Conservation (phyloP, 1,139 yeast species). For the Hansenula sp. region DNA sequence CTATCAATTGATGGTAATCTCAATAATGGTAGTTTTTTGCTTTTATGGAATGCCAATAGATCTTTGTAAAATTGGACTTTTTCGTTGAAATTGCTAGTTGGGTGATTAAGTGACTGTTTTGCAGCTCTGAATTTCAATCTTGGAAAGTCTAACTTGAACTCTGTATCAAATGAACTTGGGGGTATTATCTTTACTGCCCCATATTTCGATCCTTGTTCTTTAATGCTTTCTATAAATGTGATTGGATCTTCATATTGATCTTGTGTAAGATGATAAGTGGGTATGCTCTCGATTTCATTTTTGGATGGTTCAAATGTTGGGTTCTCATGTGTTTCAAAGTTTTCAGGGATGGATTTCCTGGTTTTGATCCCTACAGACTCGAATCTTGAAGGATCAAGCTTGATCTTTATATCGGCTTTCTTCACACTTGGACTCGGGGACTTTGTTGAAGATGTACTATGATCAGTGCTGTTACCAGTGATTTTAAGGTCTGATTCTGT, state of each 20-base stretch:
- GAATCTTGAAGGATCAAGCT: no score
- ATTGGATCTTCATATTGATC: constrained; percentile 48
- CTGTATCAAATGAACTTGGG: constrained; percentile 29
- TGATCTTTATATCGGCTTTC: no score
- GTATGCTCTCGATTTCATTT: constrained; percentile 22
- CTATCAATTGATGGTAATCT: constrained; percentile 54
- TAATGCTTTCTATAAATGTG: constrained; percentile 43
- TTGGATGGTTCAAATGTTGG: not conserved
- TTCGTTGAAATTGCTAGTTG: constrained; percentile 26
- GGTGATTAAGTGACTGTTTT: constrained; percentile 42
- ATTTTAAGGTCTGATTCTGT: no score
- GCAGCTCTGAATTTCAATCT: constrained; percentile 55
- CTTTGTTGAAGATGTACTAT: no score
- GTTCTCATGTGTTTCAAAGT: not conserved
- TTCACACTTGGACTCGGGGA: no score
- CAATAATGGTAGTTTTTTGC: constrained; percentile 16
- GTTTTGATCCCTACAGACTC: not conserved
- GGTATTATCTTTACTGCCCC: constrained; percentile 68
- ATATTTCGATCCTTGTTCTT: constrained; percentile 40
- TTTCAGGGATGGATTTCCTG: not conserved
- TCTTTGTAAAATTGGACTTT: constrained; percentile 31
- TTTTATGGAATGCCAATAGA: constrained; percentile 28
- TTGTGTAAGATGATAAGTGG: constrained; percentile 41
- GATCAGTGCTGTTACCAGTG: no score
- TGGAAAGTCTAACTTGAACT: constrained; percentile 44